Base-by-base conservation (phyloP, 192 early-diverging fungal genomes). In the Umbelopsis vinacea region DNA sequence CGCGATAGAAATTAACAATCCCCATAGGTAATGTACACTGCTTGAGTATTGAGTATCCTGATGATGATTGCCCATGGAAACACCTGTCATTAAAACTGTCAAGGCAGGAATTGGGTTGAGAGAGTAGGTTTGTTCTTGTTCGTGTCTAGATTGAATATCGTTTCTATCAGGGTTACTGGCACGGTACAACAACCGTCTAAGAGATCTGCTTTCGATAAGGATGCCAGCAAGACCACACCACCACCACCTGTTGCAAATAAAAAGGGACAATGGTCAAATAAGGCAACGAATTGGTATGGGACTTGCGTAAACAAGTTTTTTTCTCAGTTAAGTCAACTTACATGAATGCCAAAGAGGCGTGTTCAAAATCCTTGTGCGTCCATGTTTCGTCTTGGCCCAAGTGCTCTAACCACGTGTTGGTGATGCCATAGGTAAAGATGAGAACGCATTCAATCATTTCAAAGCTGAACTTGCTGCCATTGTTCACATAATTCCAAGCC, bases 391-490 rank as follows among this genome's bases (percentile, higher is more conserved):
- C 50, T 46, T 79, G 35, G n/a, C 78, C 78, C 75, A 79, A 75
- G 35, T 79, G 78, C 26, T 79, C 78, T 71, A 79, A 55, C 78
- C 78, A 79, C 4, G 78, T 79, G 47, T 79, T 79, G 38, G 78
- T 79, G 23, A 79, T 79, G 19, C 78, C 78, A 55, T 79, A 79
- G 19, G 43, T 75, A 21, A 79, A 79, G 4, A 79, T 79, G 11
- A 79, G 67, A 2, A 29, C 12, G 23, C 67, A 47, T 67, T 79
- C 78, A 48, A 79, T 79, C 70, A 75, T 75, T 55, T 79, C 78
- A 72, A 79, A 79, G 37, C 71, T 72, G 68, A 70, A 79, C 4
- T 60, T 63, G 54, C 66, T 68, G 8, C 71, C 74, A n/a, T 55
- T 53, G n/a, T 75, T 67, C 4, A 75, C 57, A 10, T 63, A 47